These are phyloP conservation scores for Mortierella sp. DNA, from an alignment of 371 early-diverging fungal species.

Conservation along the genomic window DNA sequence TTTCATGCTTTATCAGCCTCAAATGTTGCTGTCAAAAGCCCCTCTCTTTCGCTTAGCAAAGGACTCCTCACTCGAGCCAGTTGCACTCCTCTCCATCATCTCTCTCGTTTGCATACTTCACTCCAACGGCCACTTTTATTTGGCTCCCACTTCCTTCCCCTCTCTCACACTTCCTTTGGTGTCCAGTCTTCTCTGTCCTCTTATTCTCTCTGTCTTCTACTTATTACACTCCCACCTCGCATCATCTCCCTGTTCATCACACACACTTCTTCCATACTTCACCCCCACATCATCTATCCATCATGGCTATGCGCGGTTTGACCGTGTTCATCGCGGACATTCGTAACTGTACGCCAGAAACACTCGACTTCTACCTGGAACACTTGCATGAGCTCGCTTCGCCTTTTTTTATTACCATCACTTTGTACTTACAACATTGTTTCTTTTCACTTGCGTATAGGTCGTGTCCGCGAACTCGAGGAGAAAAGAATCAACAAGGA, in stretches of 20 bases:
- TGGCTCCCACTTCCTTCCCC: background rate
- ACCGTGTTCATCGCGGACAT: conserved; percentile 91
- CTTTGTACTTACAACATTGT: background rate
- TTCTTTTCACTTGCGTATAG: too few species aligned
- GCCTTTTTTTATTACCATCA: too few species aligned
- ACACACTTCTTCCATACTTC: too few species aligned
- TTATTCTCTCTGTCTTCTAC: background rate
- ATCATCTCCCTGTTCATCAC: background rate
- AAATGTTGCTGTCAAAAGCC: too few species aligned
- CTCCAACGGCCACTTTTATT: too few species aligned
- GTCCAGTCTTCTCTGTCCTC: background rate
- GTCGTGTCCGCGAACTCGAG: conserved; percentile 95
- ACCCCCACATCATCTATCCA: conserved; percentile 13
- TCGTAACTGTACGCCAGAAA: conserved; percentile 62
- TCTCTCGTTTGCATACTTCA: too few species aligned
- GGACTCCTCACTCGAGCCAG: background rate
- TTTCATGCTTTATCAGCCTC: too few species aligned
- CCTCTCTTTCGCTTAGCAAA: too few species aligned
- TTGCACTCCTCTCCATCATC: background rate
- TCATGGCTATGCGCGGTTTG: conserved; percentile 81
- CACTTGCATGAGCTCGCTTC: too few species aligned
- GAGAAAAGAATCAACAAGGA: conserved; percentile 98
- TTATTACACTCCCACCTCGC: background rate
- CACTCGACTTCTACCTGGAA: too few species aligned
- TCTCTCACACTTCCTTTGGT: background rate